Percentiles rank a stretch among this genome's conserved stretches.
Evolutionary conservation across 2,329 filamentous ascomycete genomes (phyloP).

Genomic region (Talaromyces sp.): DNA sequence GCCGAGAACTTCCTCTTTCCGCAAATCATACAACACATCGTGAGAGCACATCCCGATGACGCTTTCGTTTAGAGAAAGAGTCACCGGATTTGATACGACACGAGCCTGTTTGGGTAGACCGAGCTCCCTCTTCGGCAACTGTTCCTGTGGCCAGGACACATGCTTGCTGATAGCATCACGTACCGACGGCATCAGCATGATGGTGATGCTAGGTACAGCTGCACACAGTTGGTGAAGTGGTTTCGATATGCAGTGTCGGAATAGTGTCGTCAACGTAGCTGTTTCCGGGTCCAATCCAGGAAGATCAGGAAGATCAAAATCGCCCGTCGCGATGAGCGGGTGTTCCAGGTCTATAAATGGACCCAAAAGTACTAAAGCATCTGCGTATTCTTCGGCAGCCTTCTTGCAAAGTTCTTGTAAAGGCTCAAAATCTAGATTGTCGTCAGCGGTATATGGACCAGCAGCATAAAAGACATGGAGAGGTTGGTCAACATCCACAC

Average conservation of each 20-base stretch:
- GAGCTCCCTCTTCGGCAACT: slow-evolving; percentile 66
- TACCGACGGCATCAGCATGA: slow-evolving; percentile 77
- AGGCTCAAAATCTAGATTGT: slow-evolving; percentile 86
- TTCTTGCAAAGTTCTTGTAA: slow-evolving; percentile 75
- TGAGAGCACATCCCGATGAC: slow-evolving; percentile 77
- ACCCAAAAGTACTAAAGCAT: slow-evolving; percentile 74
- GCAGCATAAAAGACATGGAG: slow-evolving; percentile 73
- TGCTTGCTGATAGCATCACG: slow-evolving; percentile 78
- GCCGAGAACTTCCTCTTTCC: slow-evolving; percentile 65
- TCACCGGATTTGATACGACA: slow-evolving; percentile 87
- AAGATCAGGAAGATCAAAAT: slow-evolving; percentile 70
- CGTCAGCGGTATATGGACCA: slow-evolving; percentile 88
- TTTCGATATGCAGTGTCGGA: slow-evolving; percentile 73
- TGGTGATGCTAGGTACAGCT: slow-evolving; percentile 71
- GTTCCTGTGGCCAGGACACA: slow-evolving; percentile 80
- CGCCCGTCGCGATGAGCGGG: slow-evolving; percentile 74
- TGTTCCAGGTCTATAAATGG: slow-evolving; percentile 93
- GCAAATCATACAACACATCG: slow-evolving; percentile 77
- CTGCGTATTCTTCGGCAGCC: slow-evolving; percentile 69
- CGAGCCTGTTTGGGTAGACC: slow-evolving; percentile 72
- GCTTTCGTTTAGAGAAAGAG: slow-evolving; percentile 80
- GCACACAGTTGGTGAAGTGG: slow-evolving; percentile 67
- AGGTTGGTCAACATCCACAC: slow-evolving; percentile 61
- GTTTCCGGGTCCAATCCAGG: slow-evolving; percentile 68
- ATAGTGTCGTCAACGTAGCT: slow-evolving; percentile 75